Evolutionary conservation across 352 stramenopile species (phyloP), one percentile per base, ranked within the genome.

Genomic region (Phytophthora constricta): DNA sequence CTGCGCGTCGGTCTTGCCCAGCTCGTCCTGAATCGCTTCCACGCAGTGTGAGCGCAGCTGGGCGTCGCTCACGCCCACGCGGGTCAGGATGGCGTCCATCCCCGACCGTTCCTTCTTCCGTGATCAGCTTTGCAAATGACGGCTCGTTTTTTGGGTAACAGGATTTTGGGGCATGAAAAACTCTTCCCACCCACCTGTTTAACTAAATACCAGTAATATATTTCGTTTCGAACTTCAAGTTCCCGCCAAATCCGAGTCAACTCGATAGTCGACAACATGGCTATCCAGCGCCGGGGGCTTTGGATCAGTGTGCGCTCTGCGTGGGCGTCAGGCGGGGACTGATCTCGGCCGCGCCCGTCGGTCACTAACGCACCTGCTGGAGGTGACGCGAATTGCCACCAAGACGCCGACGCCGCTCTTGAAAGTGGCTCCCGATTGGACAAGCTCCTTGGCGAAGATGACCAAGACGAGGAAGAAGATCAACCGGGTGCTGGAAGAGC

Each of bases 31-130:
- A 52, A 65, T 53, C 17, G 65, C 59, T 16, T 27, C 42, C 31
- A 52, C 41, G 42, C 60, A 74, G 31, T 74, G 65, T 5, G 37
- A 50, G 47, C 59, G 65, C 23, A 73, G 47, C 28, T 73, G 46
- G 20, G 39, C 59, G 25, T 70, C 65, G 22, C 56, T 62, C 13
- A 71, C 33, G 23, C 50, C 51, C 23, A 62, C 54, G 20, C 65
- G 65, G 1, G 59, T 52, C 26, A 73, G 28, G 28, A 73, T 69
- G 22, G 52, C 41, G 28, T 69, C 58, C 65, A 69, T 37, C 31
- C 31, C 13, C 31, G 13, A 37, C n/a, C n/a, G n/a, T n/a, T n/a
- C n/a, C n/a, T n/a, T 39, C 31, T 39, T 39, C 7, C 31, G 31
- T 13, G 31, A 39, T 39, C 31, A 39, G 31, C 7, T 39, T 13